Evolutionary conservation across 768 basidiomycete genomes (phyloP), one percentile per base, ranked within the genome.

Genomic region (Lanmaoa pseudosensibilis): DNA sequence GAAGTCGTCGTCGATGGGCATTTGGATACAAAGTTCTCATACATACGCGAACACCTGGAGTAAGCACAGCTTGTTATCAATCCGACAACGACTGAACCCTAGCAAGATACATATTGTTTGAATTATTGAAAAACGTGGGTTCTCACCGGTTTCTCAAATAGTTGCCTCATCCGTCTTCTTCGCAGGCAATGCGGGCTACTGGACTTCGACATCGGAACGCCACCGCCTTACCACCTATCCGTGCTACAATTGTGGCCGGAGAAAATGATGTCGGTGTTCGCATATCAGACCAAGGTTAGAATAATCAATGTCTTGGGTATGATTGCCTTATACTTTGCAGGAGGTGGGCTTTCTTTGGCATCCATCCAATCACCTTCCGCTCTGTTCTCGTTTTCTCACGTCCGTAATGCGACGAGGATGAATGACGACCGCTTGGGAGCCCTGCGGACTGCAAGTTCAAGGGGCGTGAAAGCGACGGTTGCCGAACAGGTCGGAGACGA

Each of bases 11-110:
- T 93, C 37, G 88, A 94, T 45, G 92, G 93, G 3, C 86, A 90
- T 63, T 58, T 82, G 16, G 79, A 84, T 30, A 83, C 85, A 2
- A 80, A 74, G 55, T 93, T 95, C 70, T 77, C 91, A 2, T 96
- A 93, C 67, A 92, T 95, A 59, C 81, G 82, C 40, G 92, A 94
- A 67, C 92, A 94, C 71, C 75, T 94, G 47, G 92, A 94, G 90
- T 90, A 60, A 68, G 83, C 69, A 44, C 33, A 2, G 8, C 36
- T 44, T 36, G 25, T 52, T 51, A 21, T 49, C 23, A 15, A 23
- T 55, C 45, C 41, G 27, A 27, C 11, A n/a, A 36, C n/a, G 43
- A 50, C 59, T 50, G 43, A 57, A 18, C 32, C 30, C 19, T 33
- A 30, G 25, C 3, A 63, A 90, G 88, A 69, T 95, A 94, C 68